Conservation (phyloP, 164 flowering plant genomes). For the Dillenia turbinata region DNA sequence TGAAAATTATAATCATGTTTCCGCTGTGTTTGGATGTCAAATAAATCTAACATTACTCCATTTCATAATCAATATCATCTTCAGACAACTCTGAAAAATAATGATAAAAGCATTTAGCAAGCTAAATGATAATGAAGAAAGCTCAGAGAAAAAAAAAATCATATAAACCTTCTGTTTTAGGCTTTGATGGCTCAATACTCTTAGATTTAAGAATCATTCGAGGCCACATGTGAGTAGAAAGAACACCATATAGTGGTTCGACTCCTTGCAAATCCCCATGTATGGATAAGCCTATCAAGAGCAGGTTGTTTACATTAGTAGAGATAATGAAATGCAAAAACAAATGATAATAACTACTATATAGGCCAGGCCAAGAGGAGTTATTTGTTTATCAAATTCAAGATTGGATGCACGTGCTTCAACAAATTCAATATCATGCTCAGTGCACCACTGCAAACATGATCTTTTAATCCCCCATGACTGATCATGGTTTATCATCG, state of each 20-base stretch:
- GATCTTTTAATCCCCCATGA: constrained; percentile 46
- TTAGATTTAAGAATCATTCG: constrained; percentile 91
- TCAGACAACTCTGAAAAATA: constrained; percentile 56
- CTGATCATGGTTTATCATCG: constrained; percentile 38
- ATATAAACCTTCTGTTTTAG: constrained; percentile 46
- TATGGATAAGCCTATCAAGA: constrained; percentile 66
- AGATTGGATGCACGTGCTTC: constrained; percentile 94
- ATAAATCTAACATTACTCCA: no score
- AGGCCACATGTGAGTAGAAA: constrained; percentile 98
- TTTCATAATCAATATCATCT: constrained; percentile 76
- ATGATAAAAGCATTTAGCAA: constrained; percentile 3
- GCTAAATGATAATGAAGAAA: neutral
- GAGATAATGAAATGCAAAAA: neutral
- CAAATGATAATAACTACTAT: neutral
- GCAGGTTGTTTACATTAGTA: constrained; percentile 1
- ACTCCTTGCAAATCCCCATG: constrained; percentile 95
- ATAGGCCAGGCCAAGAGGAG: neutral
- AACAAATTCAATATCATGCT: constrained; percentile 68
- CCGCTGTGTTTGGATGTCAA: no score
- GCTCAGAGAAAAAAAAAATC: neutral
- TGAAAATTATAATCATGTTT: no score
- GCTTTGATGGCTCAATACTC: constrained; percentile 40
- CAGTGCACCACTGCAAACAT: constrained; percentile 84
- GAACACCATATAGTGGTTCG: constrained; percentile 74
- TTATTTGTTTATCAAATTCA: constrained; percentile 90